A percentile compares a stretch with the other conserved stretches of the same genome.
Evolutionary conservation across 371 early-diverging fungal species (phyloP).

Genomic region (Lichtheimia ramosa): DNA sequence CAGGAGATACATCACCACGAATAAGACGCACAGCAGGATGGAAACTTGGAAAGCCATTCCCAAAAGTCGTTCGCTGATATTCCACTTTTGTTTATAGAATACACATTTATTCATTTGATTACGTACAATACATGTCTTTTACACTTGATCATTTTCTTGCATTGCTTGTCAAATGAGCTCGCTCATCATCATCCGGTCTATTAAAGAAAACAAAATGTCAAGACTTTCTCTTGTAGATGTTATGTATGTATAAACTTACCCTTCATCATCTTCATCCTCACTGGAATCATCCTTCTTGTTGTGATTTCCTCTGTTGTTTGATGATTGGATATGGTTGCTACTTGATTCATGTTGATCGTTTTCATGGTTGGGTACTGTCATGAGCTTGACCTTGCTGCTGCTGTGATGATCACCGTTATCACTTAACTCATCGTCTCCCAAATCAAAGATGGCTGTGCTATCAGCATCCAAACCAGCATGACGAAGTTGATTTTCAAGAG

Average conservation of each 20-base stretch:
- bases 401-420: constrained; percentile 43
- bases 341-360: too few species aligned
- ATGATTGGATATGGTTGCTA: too few species aligned
- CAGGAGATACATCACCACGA: too few species aligned
- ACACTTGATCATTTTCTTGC: background rate
- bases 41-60: too few species aligned
- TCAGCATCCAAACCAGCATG: constrained; percentile 34
- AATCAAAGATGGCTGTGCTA: constrained; percentile 62
- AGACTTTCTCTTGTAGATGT: background rate
- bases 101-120: too few species aligned
- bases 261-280: constrained; percentile 35
- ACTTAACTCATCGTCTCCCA: constrained; percentile 63
- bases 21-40: too few species aligned
- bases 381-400: too few species aligned
- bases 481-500: constrained; percentile 54
- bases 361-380: too few species aligned
- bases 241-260: constrained; percentile 21
- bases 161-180: constrained; percentile 38
- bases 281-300: constrained; percentile 26
- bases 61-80: too few species aligned
- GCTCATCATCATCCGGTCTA: constrained; percentile 41
- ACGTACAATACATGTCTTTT: too few species aligned
- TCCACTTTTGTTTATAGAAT: too few species aligned
- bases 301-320: too few species aligned
- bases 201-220: background rate